phyloP scores from a whole-genome alignment of 2,329 filamentous ascomycete species.

The Sporothrix globosa region DNA sequence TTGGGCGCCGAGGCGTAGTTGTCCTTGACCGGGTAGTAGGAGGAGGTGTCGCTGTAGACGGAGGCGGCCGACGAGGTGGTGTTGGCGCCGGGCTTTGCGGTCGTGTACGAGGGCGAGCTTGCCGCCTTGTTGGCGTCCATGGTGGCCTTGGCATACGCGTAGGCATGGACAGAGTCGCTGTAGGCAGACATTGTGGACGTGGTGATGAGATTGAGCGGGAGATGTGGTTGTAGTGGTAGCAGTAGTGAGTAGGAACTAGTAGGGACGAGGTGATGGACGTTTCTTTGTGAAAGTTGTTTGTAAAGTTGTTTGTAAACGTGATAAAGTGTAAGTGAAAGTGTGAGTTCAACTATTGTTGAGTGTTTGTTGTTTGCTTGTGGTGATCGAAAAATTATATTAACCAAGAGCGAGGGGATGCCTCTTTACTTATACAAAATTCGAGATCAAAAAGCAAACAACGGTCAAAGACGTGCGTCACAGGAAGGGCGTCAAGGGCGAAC shows the following conservation, averaged over 20 bases:
- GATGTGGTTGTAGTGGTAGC: background rate
- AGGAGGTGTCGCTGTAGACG: conserved; percentile 24
- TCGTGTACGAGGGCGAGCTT: conserved; percentile 36
- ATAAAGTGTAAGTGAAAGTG: background rate
- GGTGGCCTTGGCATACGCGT: conserved; percentile 13
- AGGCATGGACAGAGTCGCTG: conserved; percentile 35
- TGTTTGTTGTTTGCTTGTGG: conserved; percentile 16
- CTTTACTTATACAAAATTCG: conserved; percentile 29
- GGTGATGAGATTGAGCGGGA: background rate
- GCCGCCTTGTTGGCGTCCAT: conserved; percentile 39
- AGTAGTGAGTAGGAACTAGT: background rate
- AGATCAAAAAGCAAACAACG: background rate
- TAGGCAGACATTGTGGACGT: conserved; percentile 28
- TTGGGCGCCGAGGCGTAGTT: background rate
- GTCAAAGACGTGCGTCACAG: background rate
- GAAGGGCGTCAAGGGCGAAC: background rate
- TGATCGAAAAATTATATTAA: conserved; percentile 12
- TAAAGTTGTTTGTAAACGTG: background rate
- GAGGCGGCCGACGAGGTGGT: conserved; percentile 29
- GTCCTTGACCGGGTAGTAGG: conserved; percentile 37
- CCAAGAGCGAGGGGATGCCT: background rate
- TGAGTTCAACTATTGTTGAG: conserved; percentile 13
- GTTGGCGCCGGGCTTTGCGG: conserved; percentile 25
- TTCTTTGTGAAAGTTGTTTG: background rate
- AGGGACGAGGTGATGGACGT: too few species aligned